phyloP scores from a whole-genome alignment of 352 stramenopile genomes.

The Phytophthora boehmeriae region DNA sequence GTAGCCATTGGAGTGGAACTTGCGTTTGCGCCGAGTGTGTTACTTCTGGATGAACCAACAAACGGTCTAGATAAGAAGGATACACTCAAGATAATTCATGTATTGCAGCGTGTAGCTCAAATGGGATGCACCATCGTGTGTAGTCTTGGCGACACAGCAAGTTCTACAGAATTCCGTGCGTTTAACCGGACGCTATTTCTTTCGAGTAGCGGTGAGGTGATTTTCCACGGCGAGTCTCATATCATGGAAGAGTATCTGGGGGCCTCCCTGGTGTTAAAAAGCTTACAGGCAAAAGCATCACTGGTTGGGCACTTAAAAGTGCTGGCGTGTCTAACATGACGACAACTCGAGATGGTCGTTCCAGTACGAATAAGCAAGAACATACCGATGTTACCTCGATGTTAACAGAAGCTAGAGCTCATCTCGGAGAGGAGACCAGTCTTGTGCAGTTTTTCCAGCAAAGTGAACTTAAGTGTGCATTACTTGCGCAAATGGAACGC shows the following conservation, averaged over 20 bases:
- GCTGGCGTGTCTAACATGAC: constrained; percentile 10
- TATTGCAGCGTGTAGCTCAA: constrained; percentile 24
- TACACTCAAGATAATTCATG: constrained; percentile 21
- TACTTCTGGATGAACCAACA: constrained; percentile 33
- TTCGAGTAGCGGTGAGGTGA: constrained; percentile 25
- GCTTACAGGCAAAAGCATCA: constrained; percentile 21
- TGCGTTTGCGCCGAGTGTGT: constrained; percentile 20
- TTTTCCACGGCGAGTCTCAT: constrained; percentile 29
- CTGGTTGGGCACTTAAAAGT: constrained; percentile 32
- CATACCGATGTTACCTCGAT: constrained; percentile 9
- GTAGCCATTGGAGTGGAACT: constrained; percentile 36
- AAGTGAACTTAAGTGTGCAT: constrained; percentile 23
- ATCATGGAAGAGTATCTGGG: constrained; percentile 25
- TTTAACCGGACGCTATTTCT: constrained; percentile 33
- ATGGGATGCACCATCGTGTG: constrained; percentile 35
- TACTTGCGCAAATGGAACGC: constrained; percentile 28
- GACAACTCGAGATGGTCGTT: constrained; percentile 8
- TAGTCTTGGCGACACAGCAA: constrained; percentile 16
- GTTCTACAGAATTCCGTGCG: constrained; percentile 11
- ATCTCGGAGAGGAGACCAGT: constrained; percentile 16
- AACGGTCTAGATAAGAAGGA: constrained; percentile 19
- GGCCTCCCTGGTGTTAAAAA: constrained; percentile 26
- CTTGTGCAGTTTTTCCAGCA: constrained; percentile 33
- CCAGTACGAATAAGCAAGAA: constrained; percentile 25
- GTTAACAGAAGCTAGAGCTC: constrained; percentile 3